phyloP scores from a whole-genome alignment of 208 protist species.

The Trypanosoma theileri region DNA sequence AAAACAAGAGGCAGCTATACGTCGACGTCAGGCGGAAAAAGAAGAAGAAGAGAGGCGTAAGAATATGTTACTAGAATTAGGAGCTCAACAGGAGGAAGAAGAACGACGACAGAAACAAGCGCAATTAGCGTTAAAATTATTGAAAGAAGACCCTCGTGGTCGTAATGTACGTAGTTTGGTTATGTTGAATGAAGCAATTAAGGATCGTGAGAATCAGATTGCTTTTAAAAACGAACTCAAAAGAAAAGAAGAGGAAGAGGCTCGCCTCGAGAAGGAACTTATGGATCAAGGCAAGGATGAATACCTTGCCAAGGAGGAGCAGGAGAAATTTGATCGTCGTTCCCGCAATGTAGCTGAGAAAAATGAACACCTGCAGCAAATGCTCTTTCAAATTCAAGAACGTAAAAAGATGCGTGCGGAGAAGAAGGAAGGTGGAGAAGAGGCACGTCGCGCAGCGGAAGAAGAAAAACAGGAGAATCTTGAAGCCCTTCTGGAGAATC shows the following conservation, averaged over 20 bases:
- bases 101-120: constrained; percentile 50
- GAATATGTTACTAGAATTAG: constrained; percentile 55
- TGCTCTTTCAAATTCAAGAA: constrained; percentile 67
- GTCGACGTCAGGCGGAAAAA: constrained; percentile 37
- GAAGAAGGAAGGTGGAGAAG: constrained; percentile 30
- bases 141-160: constrained; percentile 77
- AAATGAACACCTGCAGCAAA: constrained; percentile 65
- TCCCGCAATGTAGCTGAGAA: constrained; percentile 71
- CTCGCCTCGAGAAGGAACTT: constrained; percentile 27
- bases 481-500: constrained; percentile 33
- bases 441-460: constrained; percentile 45
- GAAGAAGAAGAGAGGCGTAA: constrained; percentile 60
- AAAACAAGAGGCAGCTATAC: constrained; percentile 57
- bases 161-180: constrained; percentile 58
- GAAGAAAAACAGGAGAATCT: constrained; percentile 66
- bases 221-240: constrained; percentile 45
- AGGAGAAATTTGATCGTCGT: constrained; percentile 40
- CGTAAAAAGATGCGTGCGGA: constrained; percentile 30
- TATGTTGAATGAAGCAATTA: constrained; percentile 63
- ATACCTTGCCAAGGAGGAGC: constrained; percentile 32
- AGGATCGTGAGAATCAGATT: constrained; percentile 72
- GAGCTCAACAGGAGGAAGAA: constrained; percentile 58
- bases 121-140: constrained; percentile 39
- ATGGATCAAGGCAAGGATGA: constrained; percentile 46
- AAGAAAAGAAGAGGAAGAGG: constrained; percentile 36